Conservation (phyloP, 176 grass and related monocot species). For the Avena insularis region DNA sequence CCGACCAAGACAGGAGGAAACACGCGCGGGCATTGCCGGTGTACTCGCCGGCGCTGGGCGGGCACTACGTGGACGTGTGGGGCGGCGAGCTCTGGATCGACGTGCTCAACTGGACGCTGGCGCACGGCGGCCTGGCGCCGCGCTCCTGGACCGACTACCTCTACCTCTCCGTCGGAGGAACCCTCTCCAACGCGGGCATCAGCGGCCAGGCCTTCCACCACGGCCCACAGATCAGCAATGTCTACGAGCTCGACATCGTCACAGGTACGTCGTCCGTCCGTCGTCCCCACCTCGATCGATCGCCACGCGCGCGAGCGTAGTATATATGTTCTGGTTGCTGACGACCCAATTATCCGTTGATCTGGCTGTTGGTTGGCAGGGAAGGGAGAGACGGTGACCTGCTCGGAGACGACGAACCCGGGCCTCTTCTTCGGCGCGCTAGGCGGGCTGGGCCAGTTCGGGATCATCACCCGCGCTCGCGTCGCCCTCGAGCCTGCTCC, state of each 20-base stretch:
- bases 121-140: constrained; percentile 75
- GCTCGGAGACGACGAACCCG: constrained; percentile 66
- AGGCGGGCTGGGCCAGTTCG: constrained; percentile 88
- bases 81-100: constrained; percentile 85
- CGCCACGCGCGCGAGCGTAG: too few relatives aligned
- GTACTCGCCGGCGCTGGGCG: constrained; percentile 56
- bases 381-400: constrained; percentile 80
- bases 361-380: constrained; percentile 42
- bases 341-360: not conserved
- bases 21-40: constrained; percentile 51
- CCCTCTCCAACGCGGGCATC: constrained; percentile 91
- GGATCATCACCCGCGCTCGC: constrained; percentile 90
- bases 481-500: constrained; percentile 94
- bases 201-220: constrained; percentile 93
- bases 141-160: constrained; percentile 96
- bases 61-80: constrained; percentile 90
- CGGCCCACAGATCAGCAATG: constrained; percentile 84
- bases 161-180: constrained; percentile 91
- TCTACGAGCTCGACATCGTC: constrained; percentile 86
- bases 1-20: not conserved
- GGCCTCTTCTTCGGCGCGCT: constrained; percentile 85
- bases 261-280: constrained; percentile 51
- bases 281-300: too few relatives aligned
- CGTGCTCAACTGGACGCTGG: constrained; percentile 87
- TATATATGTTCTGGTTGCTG: too few relatives aligned